Conservation (phyloP, 805 yeast genomes). For the Candida pseudoglaebosa region DNA sequence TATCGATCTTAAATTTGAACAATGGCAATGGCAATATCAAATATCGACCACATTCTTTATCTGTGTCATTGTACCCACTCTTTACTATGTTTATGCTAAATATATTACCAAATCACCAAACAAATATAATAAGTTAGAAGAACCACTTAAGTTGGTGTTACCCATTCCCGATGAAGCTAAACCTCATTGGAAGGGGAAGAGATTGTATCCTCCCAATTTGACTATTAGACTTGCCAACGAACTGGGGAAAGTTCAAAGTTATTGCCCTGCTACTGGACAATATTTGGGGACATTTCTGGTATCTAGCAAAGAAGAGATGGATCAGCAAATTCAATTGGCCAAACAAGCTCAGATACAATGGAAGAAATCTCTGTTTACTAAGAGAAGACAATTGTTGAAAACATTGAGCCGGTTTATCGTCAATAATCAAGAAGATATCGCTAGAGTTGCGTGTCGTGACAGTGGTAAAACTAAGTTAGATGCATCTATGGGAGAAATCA, state of each 20-base stretch:
- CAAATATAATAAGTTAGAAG: constrained; percentile 40
- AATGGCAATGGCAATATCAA: constrained; percentile 43
- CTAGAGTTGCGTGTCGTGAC: constrained; percentile 92
- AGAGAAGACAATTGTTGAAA: constrained; percentile 65
- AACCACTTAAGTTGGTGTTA: constrained; percentile 45
- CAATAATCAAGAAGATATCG: constrained; percentile 80
- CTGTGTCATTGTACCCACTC: constrained; percentile 32
- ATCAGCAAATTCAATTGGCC: constrained; percentile 53
- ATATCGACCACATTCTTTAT: constrained; percentile 42
- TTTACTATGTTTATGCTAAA: constrained; percentile 31
- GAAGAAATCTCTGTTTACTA: constrained; percentile 51
- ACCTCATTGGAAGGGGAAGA: constrained; percentile 89
- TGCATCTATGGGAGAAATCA: constrained; percentile 93
- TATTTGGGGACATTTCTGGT: constrained; percentile 69
- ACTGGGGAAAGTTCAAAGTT: constrained; percentile 68
- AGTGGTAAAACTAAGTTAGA: constrained; percentile 95
- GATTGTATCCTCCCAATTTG: constrained; percentile 57
- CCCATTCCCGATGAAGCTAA: constrained; percentile 72
- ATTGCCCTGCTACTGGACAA: constrained; percentile 97
- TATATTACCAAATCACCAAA: constrained; percentile 37
- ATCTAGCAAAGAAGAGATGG: constrained; percentile 66
- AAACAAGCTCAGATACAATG: constrained; percentile 51
- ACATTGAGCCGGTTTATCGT: constrained; percentile 70
- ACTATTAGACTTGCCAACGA: constrained; percentile 56
- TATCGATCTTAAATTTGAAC: constrained; percentile 36